phyloP scores from a whole-genome alignment of 164 flowering plant genomes.

The Macadamia integrifolia region DNA sequence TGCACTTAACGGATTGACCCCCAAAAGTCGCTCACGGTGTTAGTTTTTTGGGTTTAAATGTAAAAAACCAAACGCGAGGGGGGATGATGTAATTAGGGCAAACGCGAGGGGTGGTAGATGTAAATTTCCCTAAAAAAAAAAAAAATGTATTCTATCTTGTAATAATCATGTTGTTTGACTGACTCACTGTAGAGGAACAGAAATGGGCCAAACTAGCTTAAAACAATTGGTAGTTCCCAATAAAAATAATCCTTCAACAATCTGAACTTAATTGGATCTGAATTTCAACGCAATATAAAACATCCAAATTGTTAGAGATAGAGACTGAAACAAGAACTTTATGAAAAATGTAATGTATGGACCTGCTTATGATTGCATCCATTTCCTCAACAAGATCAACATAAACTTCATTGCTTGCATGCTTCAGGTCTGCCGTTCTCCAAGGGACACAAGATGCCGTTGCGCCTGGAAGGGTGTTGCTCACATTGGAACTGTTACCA shows the following conservation, averaged over 20 bases:
- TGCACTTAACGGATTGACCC: too few species aligned
- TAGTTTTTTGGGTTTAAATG: too few species aligned
- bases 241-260: not conserved
- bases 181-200: too few species aligned
- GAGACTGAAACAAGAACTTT: not conserved
- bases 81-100: too few species aligned
- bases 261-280: not conserved
- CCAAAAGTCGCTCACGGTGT: too few species aligned
- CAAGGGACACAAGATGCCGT: slow-evolving; percentile 90
- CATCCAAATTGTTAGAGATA: not conserved
- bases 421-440: slow-evolving; percentile 74
- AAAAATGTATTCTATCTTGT: too few species aligned
- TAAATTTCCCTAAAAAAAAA: too few species aligned
- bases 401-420: slow-evolving; percentile 83
- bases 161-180: too few species aligned
- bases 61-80: too few species aligned
- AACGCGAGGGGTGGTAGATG: too few species aligned
- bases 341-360: slow-evolving; percentile 6
- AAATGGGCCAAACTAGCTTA: not conserved
- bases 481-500: slow-evolving; percentile 82
- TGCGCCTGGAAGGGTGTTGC: slow-evolving; percentile 87
- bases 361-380: slow-evolving; percentile 93
- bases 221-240: not conserved
- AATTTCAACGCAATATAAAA: not conserved
- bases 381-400: slow-evolving; percentile 93